These are phyloP conservation scores for Aegilops sharonensis DNA, from an alignment of 176 grass and related monocot genomes.

Conservation along the genomic window DNA sequence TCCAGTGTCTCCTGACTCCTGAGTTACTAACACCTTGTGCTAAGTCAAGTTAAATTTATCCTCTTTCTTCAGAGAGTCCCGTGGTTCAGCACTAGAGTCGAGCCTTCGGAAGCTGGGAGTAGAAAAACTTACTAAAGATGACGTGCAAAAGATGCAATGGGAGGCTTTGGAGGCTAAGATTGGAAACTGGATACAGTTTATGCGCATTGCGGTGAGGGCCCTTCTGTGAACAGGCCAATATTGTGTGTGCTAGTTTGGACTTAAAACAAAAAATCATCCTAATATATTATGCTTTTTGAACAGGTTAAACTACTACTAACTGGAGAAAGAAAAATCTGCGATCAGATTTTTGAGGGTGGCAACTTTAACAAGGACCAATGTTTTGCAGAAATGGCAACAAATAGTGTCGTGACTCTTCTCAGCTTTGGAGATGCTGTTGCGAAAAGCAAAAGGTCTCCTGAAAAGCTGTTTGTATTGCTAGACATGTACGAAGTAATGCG, in stretches of 20 bases:
- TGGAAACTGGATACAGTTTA: constrained; percentile 93
- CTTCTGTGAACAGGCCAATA: not conserved
- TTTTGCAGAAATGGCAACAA: constrained; percentile 75
- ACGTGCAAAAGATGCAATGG: constrained; percentile 97
- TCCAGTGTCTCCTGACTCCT: not conserved
- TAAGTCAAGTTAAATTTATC: constrained; percentile 11
- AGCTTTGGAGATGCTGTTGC: constrained; percentile 97
- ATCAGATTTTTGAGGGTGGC: constrained; percentile 79
- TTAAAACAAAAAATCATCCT: constrained; percentile 2
- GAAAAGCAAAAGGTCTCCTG: constrained; percentile 93
- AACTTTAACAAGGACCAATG: constrained; percentile 73
- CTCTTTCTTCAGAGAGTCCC: constrained; percentile 59
- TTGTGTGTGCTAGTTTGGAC: constrained; percentile 12
- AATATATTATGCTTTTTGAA: constrained; percentile 30
- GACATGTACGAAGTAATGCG: constrained; percentile 98
- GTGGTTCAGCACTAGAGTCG: constrained; percentile 61
- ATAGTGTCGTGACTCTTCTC: constrained; percentile 75
- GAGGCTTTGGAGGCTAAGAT: constrained; percentile 95
- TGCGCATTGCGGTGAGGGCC: constrained; percentile 77
- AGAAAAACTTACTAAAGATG: constrained; percentile 86
- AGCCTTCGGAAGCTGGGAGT: constrained; percentile 85
- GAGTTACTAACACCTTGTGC: not conserved
- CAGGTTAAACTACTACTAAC: constrained; percentile 86
- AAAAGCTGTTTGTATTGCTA: constrained; percentile 91
- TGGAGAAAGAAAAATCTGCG: constrained; percentile 82